phyloP scores from a whole-genome alignment of 2,329 filamentous ascomycete genomes.

The Mycosphaerella sp. region DNA sequence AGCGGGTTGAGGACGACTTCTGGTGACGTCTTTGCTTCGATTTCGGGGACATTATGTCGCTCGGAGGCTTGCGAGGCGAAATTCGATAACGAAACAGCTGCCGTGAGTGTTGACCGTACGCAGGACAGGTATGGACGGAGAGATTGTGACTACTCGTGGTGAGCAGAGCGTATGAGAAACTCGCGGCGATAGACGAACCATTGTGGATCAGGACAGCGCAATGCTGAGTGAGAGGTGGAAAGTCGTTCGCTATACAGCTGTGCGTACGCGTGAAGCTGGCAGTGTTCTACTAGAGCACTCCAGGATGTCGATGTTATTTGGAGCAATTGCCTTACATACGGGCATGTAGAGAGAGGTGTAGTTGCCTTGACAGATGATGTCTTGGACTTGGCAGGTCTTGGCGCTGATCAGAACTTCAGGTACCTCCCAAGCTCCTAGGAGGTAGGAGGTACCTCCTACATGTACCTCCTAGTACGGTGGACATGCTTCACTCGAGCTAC shows the following conservation, averaged over 20 bases:
- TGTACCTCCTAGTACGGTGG: too few species aligned
- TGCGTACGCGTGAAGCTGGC: not conserved
- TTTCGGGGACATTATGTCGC: slow-evolving; percentile 95
- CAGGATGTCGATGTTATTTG: too few species aligned
- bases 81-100: slow-evolving; percentile 88
- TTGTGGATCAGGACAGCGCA: slow-evolving; percentile 1
- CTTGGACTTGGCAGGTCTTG: too few species aligned
- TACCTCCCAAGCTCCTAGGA: too few species aligned
- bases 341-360: too few species aligned
- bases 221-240: not conserved
- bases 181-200: slow-evolving; percentile 11
- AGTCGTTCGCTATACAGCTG: not conserved
- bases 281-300: too few species aligned
- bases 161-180: slow-evolving; percentile 2
- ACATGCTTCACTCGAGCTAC: too few species aligned
- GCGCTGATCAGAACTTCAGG: too few species aligned
- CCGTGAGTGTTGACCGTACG: slow-evolving; percentile 88
- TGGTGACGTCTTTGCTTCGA: slow-evolving; percentile 86
- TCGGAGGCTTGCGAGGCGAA: slow-evolving; percentile 96
- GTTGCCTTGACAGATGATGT: too few species aligned
- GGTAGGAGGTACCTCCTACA: too few species aligned
- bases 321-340: too few species aligned
- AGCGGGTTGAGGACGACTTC: slow-evolving; percentile 90
- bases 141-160: slow-evolving; percentile 73
- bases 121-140: slow-evolving; percentile 93